A percentile compares a stretch with the other conserved stretches of the same genome.
Evolutionary conservation across 768 basidiomycete species (phyloP).

Genomic region (Hericium alpestre): DNA sequence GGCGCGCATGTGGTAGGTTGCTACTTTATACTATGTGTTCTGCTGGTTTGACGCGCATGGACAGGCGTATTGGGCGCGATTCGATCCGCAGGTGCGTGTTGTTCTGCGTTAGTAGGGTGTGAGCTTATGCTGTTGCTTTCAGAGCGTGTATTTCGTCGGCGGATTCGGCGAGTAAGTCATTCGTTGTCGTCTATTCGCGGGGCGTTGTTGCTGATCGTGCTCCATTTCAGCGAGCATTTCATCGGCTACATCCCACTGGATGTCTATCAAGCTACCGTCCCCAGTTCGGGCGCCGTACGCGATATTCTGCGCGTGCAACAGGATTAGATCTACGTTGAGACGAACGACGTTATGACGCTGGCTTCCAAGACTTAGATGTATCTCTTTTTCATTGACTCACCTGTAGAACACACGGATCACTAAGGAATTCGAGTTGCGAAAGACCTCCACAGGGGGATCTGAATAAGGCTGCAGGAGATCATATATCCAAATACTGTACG

Average conservation of each 20-base stretch:
- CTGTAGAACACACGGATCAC: too few species aligned
- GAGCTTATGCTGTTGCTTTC: neutral
- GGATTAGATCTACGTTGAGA: too few species aligned
- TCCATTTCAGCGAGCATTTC: conserved; percentile 30
- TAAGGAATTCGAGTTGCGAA: too few species aligned
- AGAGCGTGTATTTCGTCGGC: conserved; percentile 44
- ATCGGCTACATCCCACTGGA: conserved; percentile 40
- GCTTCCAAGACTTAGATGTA: too few species aligned
- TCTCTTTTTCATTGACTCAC: too few species aligned
- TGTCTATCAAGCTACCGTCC: conserved; percentile 25
- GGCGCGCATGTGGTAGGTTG: conserved; percentile 34
- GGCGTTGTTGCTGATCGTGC: neutral
- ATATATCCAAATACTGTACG: too few species aligned
- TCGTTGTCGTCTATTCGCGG: neutral
- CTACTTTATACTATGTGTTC: neutral
- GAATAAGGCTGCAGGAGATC: too few species aligned
- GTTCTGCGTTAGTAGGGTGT: neutral
- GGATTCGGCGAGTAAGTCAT: conserved; percentile 38
- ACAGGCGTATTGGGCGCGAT: conserved; percentile 44
- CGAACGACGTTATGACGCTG: too few species aligned
- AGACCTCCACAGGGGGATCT: too few species aligned
- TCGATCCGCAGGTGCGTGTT: conserved; percentile 38
- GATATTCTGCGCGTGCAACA: too few species aligned
- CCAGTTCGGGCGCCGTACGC: neutral
- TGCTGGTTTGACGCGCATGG: neutral